Evolutionary conservation across 176 grass and related monocot genomes (phyloP), one percentile per base, ranked within the genome.

Genomic region (Oryza nivara): DNA sequence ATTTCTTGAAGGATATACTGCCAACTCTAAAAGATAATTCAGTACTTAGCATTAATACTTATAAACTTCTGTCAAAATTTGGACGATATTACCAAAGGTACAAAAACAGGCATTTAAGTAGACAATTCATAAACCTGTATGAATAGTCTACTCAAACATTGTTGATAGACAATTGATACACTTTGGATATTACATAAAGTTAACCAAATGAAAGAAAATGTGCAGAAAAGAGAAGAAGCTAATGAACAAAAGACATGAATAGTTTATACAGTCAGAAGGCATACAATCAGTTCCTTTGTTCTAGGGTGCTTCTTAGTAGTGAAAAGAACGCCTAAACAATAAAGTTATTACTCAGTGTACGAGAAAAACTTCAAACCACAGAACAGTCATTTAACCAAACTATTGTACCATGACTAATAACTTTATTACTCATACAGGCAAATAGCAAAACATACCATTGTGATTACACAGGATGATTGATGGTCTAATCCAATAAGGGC

Each of bases 291-390:
- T 48, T 99, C 93, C 89, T 94, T 99, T 45, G 96, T 99, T 83
- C 97, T 99, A 86, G 93, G 88, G 84, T 99, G 97, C 86, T 99
- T 96, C 90, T 96, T 99, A 17, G 91, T 96, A 68, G 88, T 89
- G 82, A 99, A 99, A 49, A 99, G 89, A 76, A 96, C 56, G 67
- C 97, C 97, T 99, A 88, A 75, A 81, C 65, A 38, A 90, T 26
- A 87, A 6, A 34, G 35, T 77, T 58, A 60, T 86, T 71, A 86
- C 54, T 75, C 35, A n/a, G 66, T 72, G 34, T 32, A 72, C 34
- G 38, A 65, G 69, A 86, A 83, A 47, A 45, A 45, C 47, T 67
- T 70, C 64, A 83, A 86, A 80, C 69, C 35, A 73, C 34, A 54
- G 36, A 80, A 51, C 11, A 16, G 26, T 35, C 68, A 48, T 67